These are phyloP conservation scores for Deuterostichococcus epilithicus DNA, from an alignment of 139 green algal genomes.

Conservation along the genomic window DNA sequence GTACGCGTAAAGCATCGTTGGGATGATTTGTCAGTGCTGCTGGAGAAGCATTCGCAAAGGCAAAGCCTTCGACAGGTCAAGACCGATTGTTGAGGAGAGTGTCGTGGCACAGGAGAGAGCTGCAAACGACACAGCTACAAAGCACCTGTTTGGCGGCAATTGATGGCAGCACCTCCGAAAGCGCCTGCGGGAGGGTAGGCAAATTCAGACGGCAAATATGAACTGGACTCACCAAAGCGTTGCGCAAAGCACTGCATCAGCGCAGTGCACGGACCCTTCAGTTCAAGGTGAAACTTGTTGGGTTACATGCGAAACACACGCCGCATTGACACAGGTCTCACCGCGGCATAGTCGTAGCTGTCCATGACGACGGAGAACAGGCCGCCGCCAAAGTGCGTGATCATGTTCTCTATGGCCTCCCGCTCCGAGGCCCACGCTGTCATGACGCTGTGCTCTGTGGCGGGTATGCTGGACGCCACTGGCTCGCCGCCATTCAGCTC, in stretches of 20 bases:
- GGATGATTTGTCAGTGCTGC: background rate
- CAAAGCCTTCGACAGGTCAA: too few species aligned
- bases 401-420: conserved; percentile 85
- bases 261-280: too few species aligned
- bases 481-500: conserved; percentile 76
- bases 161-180: conserved; percentile 70
- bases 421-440: conserved; percentile 78
- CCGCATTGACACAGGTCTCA: too few species aligned
- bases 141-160: conserved; percentile 51
- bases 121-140: background rate
- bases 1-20: background rate
- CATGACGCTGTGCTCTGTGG: conserved; percentile 92
- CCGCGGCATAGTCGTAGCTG: conserved; percentile 77
- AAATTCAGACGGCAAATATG: too few species aligned
- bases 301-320: too few species aligned
- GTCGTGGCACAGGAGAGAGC: conserved; percentile 4
- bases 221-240: too few species aligned
- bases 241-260: too few species aligned
- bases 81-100: too few species aligned
- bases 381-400: conserved; percentile 73
- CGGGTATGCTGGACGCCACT: conserved; percentile 73
- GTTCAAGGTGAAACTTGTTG: background rate
- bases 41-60: too few species aligned
- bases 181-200: conserved; percentile 33
- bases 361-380: conserved; percentile 87